phyloP scores from a whole-genome alignment of 2,329 filamentous ascomycete genomes.

The Rutstroemia sp. region DNA sequence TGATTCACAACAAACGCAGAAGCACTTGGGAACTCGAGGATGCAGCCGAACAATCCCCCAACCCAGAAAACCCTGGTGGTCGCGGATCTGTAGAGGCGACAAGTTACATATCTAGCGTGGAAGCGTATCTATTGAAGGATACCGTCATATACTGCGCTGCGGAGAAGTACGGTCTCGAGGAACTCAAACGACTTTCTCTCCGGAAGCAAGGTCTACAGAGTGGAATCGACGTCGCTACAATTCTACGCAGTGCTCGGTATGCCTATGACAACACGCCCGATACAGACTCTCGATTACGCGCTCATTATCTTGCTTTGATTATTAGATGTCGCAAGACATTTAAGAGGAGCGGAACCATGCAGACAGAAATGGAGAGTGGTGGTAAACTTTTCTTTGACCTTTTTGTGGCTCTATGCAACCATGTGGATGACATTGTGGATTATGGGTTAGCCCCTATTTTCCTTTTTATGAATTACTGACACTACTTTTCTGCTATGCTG shows the following conservation, averaged over 20 bases:
- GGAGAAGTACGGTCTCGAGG: slow-evolving; percentile 82
- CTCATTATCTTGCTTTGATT: slow-evolving; percentile 94
- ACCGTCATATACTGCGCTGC: slow-evolving; percentile 92
- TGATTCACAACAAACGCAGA: slow-evolving; percentile 78
- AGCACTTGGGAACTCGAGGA: slow-evolving; percentile 89
- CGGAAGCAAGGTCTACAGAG: slow-evolving; percentile 88
- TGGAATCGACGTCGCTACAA: slow-evolving; percentile 85
- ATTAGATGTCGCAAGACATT: slow-evolving; percentile 96
- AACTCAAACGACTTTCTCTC: slow-evolving; percentile 84
- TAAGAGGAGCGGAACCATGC: slow-evolving; percentile 97
- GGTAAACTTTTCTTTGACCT: slow-evolving; percentile 94
- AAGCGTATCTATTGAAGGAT: slow-evolving; percentile 76
- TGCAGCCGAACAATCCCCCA: slow-evolving; percentile 45
- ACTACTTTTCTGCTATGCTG: slow-evolving; percentile 3
- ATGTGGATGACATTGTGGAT: slow-evolving; percentile 92
- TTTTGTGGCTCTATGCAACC: slow-evolving; percentile 97
- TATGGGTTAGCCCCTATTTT: slow-evolving; percentile 41
- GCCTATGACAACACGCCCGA: slow-evolving; percentile 94
- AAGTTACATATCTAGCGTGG: slow-evolving; percentile 67
- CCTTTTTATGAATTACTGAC: slow-evolving; percentile 12
- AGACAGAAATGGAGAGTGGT: slow-evolving; percentile 95
- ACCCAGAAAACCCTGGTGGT: slow-evolving; percentile 47
- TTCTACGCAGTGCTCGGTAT: slow-evolving; percentile 87
- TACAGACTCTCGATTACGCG: slow-evolving; percentile 84
- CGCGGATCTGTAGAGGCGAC: slow-evolving; percentile 64